Base-by-base conservation (phyloP, 768 basidiomycete genomes). In the Trametes punicea region DNA sequence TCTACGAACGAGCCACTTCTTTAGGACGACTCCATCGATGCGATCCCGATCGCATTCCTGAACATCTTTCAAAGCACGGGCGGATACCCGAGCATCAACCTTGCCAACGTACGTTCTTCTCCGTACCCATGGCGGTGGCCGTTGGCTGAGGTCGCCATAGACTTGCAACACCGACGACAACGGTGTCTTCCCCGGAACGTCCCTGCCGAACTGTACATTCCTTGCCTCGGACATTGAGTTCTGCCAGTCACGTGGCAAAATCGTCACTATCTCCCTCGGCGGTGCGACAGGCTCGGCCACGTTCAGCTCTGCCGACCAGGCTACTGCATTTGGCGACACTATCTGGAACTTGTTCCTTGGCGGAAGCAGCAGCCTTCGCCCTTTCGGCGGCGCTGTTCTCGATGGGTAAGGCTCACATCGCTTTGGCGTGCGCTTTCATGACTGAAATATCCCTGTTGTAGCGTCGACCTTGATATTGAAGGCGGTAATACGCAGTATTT, bases 261-360 rank as follows among this genome's bases (percentile, higher is more conserved):
- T 74, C 38, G 70, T 75, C 54, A 75, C 74, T 21, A 56, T 75
- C 26, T 70, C 68, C 51, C 63, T 75, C 18, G 70, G 71, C 18
- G 70, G 71, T n/a, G 83, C 82, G 6, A 79, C 79, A 3, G 87
- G 85, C 13, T 74, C 77, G 23, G 81, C 77, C n/a, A 80, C 79
- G 2, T 88, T 89, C 65, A 63, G 74, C 26, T 81, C 78, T 34
- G 83, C 83, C 49, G 68, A 73, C 2, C 79, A 86, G 62, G 88
- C 82, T 2, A 64, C 69, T 16, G 68, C 74, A 3, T 89, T 86
- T 66, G 87, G 82, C 0, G 74, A 83, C 51, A 81, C 81, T 0
- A 81, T 90, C 51, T 90, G 88, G 88, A 73, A 87, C 62, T 51
- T 85, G 51, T 88, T 89, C 68, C 72, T 90, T 23, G 88, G 86